These are phyloP conservation scores for Boletus edulis DNA, from an alignment of 768 basidiomycete genomes.

Conservation along the genomic window DNA sequence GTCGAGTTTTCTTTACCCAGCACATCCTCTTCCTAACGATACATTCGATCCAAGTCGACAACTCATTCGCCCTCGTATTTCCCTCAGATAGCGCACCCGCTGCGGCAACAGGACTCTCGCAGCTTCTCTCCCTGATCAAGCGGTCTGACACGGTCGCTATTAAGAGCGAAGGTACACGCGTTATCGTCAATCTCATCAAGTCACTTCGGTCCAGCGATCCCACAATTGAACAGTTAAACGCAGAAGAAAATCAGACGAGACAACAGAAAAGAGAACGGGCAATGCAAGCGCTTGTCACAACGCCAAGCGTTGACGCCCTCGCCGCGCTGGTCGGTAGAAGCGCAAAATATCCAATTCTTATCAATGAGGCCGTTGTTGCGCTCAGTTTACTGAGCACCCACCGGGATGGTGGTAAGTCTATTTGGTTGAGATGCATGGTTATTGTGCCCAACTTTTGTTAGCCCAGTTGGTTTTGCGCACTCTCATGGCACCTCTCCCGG, in stretches of 20 bases:
- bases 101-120: constrained; percentile 53
- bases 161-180: constrained; percentile 87
- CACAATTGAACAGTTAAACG: constrained; percentile 24
- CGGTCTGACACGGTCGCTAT: constrained; percentile 81
- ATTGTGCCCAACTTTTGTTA: constrained; percentile 29
- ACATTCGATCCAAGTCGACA: constrained; percentile 35
- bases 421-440: neutral
- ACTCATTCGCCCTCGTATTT: constrained; percentile 50
- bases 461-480: constrained; percentile 63
- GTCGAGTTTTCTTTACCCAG: constrained; percentile 17
- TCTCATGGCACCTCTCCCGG: constrained; percentile 48
- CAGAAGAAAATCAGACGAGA: constrained; percentile 37
- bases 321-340: constrained; percentile 73
- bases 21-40: constrained; percentile 31
- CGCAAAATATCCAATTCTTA: constrained; percentile 75
- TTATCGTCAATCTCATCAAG: constrained; percentile 83
- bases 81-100: constrained; percentile 33
- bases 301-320: constrained; percentile 59
- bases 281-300: constrained; percentile 48
- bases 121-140: constrained; percentile 69
- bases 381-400: constrained; percentile 73
- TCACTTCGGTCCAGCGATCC: constrained; percentile 65
- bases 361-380: constrained; percentile 88
- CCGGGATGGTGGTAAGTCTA: constrained; percentile 56
- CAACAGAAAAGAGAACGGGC: constrained; percentile 53